Evolutionary conservation across 345 rosid species (phyloP).

Genomic region (Euphorbia pulcherrima): DNA sequence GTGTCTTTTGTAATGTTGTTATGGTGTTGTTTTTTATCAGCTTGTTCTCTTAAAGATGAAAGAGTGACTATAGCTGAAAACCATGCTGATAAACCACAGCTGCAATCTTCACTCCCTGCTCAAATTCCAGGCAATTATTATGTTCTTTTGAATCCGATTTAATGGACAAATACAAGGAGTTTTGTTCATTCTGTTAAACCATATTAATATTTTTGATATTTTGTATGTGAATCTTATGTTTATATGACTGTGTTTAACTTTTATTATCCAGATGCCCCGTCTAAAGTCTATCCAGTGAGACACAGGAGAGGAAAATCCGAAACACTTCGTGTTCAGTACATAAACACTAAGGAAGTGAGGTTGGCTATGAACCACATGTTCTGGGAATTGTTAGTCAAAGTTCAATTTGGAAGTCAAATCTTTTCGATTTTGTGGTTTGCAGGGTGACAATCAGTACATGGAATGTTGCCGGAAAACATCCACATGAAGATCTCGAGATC

Average conservation of each 20-base stretch:
- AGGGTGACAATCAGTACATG: slow-evolving; percentile 88
- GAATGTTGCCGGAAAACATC: slow-evolving; percentile 94
- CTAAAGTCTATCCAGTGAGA: slow-evolving; percentile 42
- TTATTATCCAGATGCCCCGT: slow-evolving; percentile 41
- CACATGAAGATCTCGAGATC: slow-evolving; percentile 65
- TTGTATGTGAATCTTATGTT: neutral
- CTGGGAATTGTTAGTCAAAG: neutral
- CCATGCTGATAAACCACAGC: slow-evolving; percentile 17
- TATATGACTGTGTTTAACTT: slow-evolving; percentile 10
- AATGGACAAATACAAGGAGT: no score
- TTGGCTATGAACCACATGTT: slow-evolving; percentile 28
- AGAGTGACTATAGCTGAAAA: slow-evolving; percentile 23
- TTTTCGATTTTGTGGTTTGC: slow-evolving; percentile 12
- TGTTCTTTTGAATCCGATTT: neutral
- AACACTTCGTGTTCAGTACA: slow-evolving; percentile 87
- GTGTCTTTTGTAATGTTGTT: slow-evolving; percentile 16
- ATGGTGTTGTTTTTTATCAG: slow-evolving; percentile 30
- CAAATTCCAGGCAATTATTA: slow-evolving; percentile 52
- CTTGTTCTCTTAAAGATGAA: slow-evolving; percentile 50
- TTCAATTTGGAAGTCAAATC: neutral
- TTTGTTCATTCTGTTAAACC: neutral
- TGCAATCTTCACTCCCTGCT: slow-evolving; percentile 29
- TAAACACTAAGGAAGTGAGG: slow-evolving; percentile 86
- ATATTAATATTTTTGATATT: neutral
- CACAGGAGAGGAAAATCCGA: slow-evolving; percentile 97